These are phyloP conservation scores for Drosera spatulata DNA, from an alignment of 179 eudicot species.

Conservation along the genomic window DNA sequence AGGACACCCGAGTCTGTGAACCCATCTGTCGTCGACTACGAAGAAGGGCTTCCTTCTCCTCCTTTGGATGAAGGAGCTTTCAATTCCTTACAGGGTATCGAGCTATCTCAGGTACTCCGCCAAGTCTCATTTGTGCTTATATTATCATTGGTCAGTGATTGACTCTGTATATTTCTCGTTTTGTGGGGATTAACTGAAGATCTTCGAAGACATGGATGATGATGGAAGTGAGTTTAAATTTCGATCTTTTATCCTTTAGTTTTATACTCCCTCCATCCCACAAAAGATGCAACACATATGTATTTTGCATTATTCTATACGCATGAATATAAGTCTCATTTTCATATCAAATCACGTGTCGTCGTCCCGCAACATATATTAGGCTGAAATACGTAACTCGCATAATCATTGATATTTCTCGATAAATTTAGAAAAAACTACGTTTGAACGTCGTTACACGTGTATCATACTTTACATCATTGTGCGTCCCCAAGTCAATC, in stretches of 20 bases:
- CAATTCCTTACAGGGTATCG: constrained; percentile 43
- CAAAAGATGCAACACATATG: no score
- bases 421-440: no score
- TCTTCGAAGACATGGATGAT: constrained; percentile 94
- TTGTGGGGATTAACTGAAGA: constrained; percentile 30
- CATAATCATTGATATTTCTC: no score
- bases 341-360: no score
- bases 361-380: no score
- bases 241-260: constrained; percentile 13
- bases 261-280: no score
- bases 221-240: constrained; percentile 84
- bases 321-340: no score
- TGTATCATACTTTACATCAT: no score
- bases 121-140: not conserved
- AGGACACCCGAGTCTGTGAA: constrained; percentile 68
- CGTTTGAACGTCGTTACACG: no score
- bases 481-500: no score
- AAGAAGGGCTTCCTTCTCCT: constrained; percentile 88
- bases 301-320: no score
- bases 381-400: no score
- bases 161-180: constrained; percentile 17
- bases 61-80: constrained; percentile 74
- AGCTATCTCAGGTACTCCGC: constrained; percentile 51
- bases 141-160: constrained; percentile 18
- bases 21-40: constrained; percentile 61